Evolutionary conservation across 1,284 basidiomycete genomes (phyloP), one percentile per base, ranked within the genome.

Genomic region (Agroathelia rolfsii): DNA sequence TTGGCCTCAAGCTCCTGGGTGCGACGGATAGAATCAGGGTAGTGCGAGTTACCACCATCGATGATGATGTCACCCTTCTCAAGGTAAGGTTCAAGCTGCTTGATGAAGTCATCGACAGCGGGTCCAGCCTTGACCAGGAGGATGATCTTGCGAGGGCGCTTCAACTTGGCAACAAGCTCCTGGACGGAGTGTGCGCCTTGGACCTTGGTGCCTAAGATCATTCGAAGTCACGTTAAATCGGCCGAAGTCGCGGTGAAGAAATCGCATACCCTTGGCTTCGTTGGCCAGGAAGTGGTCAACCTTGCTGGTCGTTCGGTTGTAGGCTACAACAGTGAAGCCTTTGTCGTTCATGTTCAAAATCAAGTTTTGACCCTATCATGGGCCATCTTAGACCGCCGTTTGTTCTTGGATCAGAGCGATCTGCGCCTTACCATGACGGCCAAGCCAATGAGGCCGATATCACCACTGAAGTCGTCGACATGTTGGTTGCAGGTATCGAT

Each of bases 311-410:
- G 94, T 98, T 50, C 94, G 86, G 73, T 99, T 99, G 72, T 85
- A 98, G 15, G 89, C 92, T 47, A 89, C 82, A 50, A 98, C 95
- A 45, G 66, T 92, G 70, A 92, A 98, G 34, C 95, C 95, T 69
- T 98, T 97, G 74, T 97, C 94, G 59, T 93, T 93, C 86, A 95
- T 95, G 72, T 95, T 95, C 47, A 95, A 69, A 58, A 95, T 93
- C 52, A 94, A 61, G 64, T 95, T 95, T 77, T 94, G 89, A 53
- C 89, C 88, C 87, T 92, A 48, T 17, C 24, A 24, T 11, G 24
- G 30, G 36, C 30, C 41, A 48, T 17, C 24, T 23, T 11, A 25
- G 30, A 37, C 30, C 41, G 20, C 32, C 37, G 41, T 28, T 36
- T 32, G 40, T 29, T 37, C 29, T 21, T 29, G 27, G 38, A 41